phyloP scores from a whole-genome alignment of 495 filamentous ascomycete species.

The Durotheca rogersii region DNA sequence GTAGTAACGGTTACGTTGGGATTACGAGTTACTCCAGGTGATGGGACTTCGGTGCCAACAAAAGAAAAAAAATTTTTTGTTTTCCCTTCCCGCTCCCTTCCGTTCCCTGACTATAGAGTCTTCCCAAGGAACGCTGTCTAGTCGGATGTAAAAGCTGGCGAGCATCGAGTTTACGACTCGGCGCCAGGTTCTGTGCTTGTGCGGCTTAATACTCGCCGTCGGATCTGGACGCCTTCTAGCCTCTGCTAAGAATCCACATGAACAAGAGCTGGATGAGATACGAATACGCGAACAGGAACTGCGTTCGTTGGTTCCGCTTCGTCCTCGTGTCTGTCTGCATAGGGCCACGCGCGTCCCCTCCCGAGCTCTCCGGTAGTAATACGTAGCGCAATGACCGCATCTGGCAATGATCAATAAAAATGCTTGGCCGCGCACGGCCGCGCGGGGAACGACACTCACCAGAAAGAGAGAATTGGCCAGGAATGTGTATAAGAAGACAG shows the following conservation, averaged over 20 bases:
- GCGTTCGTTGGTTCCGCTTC: slow-evolving; percentile 84
- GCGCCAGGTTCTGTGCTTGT: neutral
- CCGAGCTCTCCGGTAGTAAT: slow-evolving; percentile 79
- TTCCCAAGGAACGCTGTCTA: too few relatives aligned
- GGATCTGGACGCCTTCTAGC: slow-evolving; percentile 17
- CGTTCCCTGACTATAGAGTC: too few relatives aligned
- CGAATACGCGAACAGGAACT: slow-evolving; percentile 94
- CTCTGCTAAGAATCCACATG: slow-evolving; percentile 81
- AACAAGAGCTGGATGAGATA: slow-evolving; percentile 92
- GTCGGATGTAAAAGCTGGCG: too few relatives aligned
- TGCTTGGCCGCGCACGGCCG: neutral
- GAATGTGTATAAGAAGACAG: slow-evolving; percentile 86
- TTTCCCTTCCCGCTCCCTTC: too few relatives aligned
- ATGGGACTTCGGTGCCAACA: too few relatives aligned
- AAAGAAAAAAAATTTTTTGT: too few relatives aligned
- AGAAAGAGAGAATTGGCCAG: slow-evolving; percentile 93
- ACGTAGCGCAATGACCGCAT: slow-evolving; percentile 95
- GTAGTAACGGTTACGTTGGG: too few relatives aligned
- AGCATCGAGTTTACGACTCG: slow-evolving; percentile 1
- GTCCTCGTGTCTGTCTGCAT: slow-evolving; percentile 73
- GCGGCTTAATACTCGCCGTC: neutral
- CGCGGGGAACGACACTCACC: slow-evolving; percentile 51
- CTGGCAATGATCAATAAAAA: slow-evolving; percentile 49
- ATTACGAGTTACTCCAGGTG: too few relatives aligned
- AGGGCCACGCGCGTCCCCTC: slow-evolving; percentile 59